Evolutionary conservation across 192 early-diverging fungal species (phyloP).

Genomic region (Gigaspora rosea): DNA sequence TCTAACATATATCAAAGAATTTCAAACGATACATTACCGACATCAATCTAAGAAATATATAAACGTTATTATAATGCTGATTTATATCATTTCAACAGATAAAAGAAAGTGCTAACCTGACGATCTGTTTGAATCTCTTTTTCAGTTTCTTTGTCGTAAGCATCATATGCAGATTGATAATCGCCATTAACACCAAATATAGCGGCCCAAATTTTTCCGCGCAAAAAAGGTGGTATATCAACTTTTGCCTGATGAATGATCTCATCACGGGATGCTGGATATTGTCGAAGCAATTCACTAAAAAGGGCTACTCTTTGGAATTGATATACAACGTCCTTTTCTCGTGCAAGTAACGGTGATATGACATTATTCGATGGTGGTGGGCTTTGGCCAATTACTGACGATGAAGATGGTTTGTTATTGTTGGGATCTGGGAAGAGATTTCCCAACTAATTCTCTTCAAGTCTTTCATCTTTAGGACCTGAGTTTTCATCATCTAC

Average conservation of each 20-base stretch:
- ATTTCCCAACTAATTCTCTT: conserved; percentile 30
- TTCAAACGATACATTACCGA: conserved; percentile 26
- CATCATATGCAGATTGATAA: conserved; percentile 51
- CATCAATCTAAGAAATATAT: conserved; percentile 25
- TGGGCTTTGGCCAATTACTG: conserved; percentile 25
- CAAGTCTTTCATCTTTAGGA: conserved; percentile 37
- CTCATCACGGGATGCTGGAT: conserved; percentile 57
- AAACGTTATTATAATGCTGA: background rate
- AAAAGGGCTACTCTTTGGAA: conserved; percentile 57
- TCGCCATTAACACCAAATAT: conserved; percentile 62
- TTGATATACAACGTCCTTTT: conserved; percentile 64
- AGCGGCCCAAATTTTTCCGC: conserved; percentile 69
- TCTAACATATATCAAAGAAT: background rate
- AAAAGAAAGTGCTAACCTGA: conserved; percentile 47
- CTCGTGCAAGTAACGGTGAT: conserved; percentile 51
- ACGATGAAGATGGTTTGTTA: background rate
- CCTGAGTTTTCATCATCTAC: conserved; percentile 34
- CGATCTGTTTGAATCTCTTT: conserved; percentile 48
- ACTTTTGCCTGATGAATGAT: conserved; percentile 61
- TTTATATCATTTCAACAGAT: no score
- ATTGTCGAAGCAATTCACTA: conserved; percentile 55
- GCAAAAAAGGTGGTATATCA: conserved; percentile 61
- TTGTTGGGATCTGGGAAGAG: background rate
- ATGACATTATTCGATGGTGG: conserved; percentile 41
- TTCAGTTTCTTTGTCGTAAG: conserved; percentile 56